A percentile compares a stretch with the other conserved stretches of the same genome.
phyloP scores from a whole-genome alignment of 208 protist genomes.

The Trypanosoma rangeli region DNA sequence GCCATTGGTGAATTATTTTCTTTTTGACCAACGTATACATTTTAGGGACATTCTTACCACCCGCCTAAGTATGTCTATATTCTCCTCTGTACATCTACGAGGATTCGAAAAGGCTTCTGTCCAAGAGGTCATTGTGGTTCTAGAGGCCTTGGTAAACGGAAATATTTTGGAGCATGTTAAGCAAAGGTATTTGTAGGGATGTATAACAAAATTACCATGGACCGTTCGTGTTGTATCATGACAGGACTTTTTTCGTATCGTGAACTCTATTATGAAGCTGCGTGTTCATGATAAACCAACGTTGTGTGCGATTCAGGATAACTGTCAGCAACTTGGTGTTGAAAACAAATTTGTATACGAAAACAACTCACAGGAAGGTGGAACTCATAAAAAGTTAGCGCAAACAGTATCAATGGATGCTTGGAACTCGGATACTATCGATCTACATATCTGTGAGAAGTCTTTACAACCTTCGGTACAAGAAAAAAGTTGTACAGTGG shows the following conservation, averaged over 20 bases:
- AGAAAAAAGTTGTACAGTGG: background rate
- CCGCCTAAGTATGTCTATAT: constrained; percentile 15
- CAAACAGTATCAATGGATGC: background rate
- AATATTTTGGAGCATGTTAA: constrained; percentile 14
- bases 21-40: constrained; percentile 10
- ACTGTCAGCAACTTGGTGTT: constrained; percentile 23
- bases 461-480: background rate
- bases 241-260: constrained; percentile 20
- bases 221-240: constrained; percentile 8
- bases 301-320: constrained; percentile 8
- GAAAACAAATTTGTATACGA: background rate
- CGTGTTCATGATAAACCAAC: constrained; percentile 15
- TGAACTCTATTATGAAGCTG: constrained; percentile 13
- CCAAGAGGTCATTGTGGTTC: constrained; percentile 15
- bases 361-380: background rate
- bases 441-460: constrained; percentile 24
- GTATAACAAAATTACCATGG: constrained; percentile 20
- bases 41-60: constrained; percentile 25
- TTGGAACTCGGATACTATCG: constrained; percentile 11
- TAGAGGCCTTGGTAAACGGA: constrained; percentile 25
- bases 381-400: background rate
- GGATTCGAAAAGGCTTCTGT: constrained; percentile 19
- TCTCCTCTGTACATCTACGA: constrained; percentile 1
- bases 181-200: constrained; percentile 23
- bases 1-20: constrained; percentile 24